phyloP scores from a whole-genome alignment of 2,329 filamentous ascomycete species.

The Talaromyces sp. region DNA sequence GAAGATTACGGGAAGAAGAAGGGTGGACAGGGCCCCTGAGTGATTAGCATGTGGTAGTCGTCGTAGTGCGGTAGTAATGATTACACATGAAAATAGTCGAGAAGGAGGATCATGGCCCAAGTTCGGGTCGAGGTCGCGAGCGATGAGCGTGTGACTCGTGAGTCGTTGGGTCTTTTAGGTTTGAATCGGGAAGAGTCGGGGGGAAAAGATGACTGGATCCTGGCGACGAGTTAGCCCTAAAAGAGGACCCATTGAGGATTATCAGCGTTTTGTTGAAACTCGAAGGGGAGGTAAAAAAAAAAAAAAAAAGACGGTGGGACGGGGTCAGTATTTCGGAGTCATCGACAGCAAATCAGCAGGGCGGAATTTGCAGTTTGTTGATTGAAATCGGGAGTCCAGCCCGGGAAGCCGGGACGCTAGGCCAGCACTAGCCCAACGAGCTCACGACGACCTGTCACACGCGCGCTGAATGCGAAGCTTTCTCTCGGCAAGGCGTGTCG shows the following conservation, averaged over 20 bases:
- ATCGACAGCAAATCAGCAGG: background rate
- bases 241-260: background rate
- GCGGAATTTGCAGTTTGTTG: background rate
- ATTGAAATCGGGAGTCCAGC: background rate
- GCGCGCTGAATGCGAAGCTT: background rate
- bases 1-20: constrained; percentile 2
- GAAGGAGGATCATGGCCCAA: background rate
- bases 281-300: background rate
- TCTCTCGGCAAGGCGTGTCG: background rate
- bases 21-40: background rate
- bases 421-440: background rate
- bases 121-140: background rate
- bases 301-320: background rate
- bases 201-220: constrained; percentile 6
- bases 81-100: background rate
- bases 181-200: constrained; percentile 26
- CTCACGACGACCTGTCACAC: background rate
- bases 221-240: background rate
- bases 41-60: background rate
- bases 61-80: background rate
- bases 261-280: background rate
- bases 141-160: background rate
- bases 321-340: background rate
- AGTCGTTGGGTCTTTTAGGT: constrained; percentile 8
- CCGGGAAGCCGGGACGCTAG: constrained; percentile 11